A percentile compares a stretch with the other conserved stretches of the same genome.
phyloP scores from a whole-genome alignment of 2,329 filamentous ascomycete species.

The Capronia epimyces region DNA sequence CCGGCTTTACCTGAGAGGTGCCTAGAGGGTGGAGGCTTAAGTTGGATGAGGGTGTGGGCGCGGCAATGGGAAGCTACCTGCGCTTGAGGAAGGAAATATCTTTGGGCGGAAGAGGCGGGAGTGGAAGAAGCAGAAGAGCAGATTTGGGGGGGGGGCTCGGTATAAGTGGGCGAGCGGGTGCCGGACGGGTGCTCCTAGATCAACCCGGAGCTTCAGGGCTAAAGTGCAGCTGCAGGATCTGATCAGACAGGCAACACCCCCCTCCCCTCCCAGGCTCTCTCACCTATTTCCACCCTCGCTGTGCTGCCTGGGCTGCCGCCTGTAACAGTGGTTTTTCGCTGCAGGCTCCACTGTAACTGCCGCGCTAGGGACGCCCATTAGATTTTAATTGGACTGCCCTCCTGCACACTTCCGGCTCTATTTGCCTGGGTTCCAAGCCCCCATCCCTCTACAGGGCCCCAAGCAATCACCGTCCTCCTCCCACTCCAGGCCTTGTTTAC shows the following conservation, averaged over 20 bases:
- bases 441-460: background rate
- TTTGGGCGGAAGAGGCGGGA: slow-evolving; percentile 7
- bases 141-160: slow-evolving; percentile 29
- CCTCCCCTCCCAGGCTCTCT: background rate
- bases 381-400: slow-evolving; percentile 11
- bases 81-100: slow-evolving; percentile 8
- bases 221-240: background rate
- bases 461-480: background rate
- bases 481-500: slow-evolving; percentile 15
- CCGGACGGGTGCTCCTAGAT: slow-evolving; percentile 21
- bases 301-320: background rate
- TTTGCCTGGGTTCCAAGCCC: slow-evolving; percentile 1
- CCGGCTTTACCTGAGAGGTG: slow-evolving; percentile 18
- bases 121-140: slow-evolving; percentile 32
- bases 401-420: slow-evolving; percentile 19
- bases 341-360: slow-evolving; percentile 11
- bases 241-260: background rate
- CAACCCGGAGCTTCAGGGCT: slow-evolving; percentile 9
- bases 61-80: background rate
- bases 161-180: slow-evolving; percentile 25
- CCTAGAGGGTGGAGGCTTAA: slow-evolving; percentile 40
- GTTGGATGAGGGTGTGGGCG: slow-evolving; percentile 38
- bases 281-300: slow-evolving; percentile 1
- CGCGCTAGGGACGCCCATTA: slow-evolving; percentile 14
- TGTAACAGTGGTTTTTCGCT: background rate